Evolutionary conservation across 306 rosid genomes (phyloP), one percentile per base, ranked within the genome.

Genomic region (Lathyrus sativus): DNA sequence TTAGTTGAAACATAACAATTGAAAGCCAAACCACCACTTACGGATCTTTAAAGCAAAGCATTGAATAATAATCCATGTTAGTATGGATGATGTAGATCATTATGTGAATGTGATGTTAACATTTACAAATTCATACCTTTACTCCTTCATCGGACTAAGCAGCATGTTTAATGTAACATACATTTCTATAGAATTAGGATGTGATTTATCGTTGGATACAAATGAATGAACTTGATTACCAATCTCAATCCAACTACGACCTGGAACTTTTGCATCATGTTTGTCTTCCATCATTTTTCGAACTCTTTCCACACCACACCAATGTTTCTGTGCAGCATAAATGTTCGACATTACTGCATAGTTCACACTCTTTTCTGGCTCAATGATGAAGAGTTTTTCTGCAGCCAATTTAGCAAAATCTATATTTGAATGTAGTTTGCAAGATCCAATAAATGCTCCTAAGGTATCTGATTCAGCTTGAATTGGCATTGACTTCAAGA

Each of bases 391-490:
- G 38, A 85, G 84, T 78, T 82, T 84, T 58, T 84, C 81, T 65
- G 85, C 88, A 15, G 92, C 91, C 87, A 84, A 81, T 73, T 80
- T 68, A 26, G 89, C 88, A 11, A 92, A 29, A 67, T 29, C 69
- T 22, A 80, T 54, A 62, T 87, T 77, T 51, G 85, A 77, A 75
- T 92, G 83, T 51, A 83, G 72, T 65, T 82, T 85, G 71, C 96
- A 92, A 19, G 92, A 91, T 48, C 88, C 95, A 35, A 87, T 69
- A 61, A 92, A 85, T 33, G 98, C 96, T 59, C 88, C 88, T 29
- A 82, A 75, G 0, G 80, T 65, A 72, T 80, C 72, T 26, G 87
- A 54, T 35, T 81, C 84, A 33, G 78, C 79, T 81, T 85, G 85
- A 11, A 64, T 74, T 49, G 83, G 79, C 80, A 86, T 71, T n/a